Evolutionary conservation across 164 flowering plant species (phyloP).

Genomic region (Umbellularia californica): DNA sequence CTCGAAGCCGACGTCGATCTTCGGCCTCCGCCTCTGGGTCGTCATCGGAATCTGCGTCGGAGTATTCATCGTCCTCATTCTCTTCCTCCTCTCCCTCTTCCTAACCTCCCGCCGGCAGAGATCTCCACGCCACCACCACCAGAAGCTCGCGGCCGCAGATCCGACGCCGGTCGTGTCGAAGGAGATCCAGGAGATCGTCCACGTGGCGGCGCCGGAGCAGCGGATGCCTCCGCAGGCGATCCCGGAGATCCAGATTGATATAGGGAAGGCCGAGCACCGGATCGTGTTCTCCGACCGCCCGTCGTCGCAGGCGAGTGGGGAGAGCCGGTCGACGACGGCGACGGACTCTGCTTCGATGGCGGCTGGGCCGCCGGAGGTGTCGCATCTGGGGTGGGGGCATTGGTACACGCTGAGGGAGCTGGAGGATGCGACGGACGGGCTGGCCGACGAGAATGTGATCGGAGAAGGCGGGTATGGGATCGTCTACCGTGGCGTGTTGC

Average conservation of each 20-base stretch:
- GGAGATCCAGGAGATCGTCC: slow-evolving; percentile 73
- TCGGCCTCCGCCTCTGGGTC: slow-evolving; percentile 78
- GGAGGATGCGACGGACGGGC: slow-evolving; percentile 77
- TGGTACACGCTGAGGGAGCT: slow-evolving; percentile 95
- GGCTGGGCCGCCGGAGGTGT: slow-evolving; percentile 70
- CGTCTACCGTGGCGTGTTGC: slow-evolving; percentile 75
- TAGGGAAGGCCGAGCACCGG: slow-evolving; percentile 82
- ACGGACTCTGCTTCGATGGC: slow-evolving; percentile 54
- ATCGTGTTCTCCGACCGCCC: slow-evolving; percentile 61
- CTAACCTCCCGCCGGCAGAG: slow-evolving; percentile 54
- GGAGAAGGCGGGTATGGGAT: slow-evolving; percentile 99
- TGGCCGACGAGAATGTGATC: slow-evolving; percentile 88
- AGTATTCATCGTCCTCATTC: slow-evolving; percentile 65
- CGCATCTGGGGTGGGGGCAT: slow-evolving; percentile 96
- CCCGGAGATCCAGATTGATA: slow-evolving; percentile 87
- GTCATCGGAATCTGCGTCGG: slow-evolving; percentile 85
- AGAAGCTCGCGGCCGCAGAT: slow-evolving; percentile 12
- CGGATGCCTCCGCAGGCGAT: slow-evolving; percentile 20
- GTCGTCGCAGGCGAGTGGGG: slow-evolving; percentile 60
- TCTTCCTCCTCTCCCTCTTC: slow-evolving; percentile 79
- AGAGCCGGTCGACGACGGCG: slow-evolving; percentile 55
- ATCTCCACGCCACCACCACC: slow-evolving; percentile 12
- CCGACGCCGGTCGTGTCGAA: slow-evolving; percentile 55
- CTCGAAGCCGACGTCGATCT: slow-evolving; percentile 79
- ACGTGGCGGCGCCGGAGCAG: slow-evolving; percentile 32